Percentiles rank a stretch among this genome's conserved stretches.
phyloP scores from a whole-genome alignment of 2,329 filamentous ascomycete genomes.

The Colletotrichum viniferum region DNA sequence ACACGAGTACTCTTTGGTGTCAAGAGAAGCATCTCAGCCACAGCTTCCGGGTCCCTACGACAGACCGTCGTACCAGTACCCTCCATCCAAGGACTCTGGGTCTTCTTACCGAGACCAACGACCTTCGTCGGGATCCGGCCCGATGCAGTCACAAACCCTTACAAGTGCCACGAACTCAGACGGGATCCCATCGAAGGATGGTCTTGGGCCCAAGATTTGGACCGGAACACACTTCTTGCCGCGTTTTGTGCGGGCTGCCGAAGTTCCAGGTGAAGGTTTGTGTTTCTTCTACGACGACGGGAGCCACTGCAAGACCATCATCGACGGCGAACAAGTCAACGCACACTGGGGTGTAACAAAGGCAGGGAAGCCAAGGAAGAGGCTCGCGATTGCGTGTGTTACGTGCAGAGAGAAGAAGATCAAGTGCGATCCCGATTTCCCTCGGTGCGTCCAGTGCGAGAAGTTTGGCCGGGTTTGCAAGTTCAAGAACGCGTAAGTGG shows the following conservation, averaged over 20 bases:
- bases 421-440: slow-evolving; percentile 89
- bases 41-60: slow-evolving; percentile 37
- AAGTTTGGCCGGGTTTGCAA: slow-evolving; percentile 88
- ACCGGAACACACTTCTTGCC: slow-evolving; percentile 70
- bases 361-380: slow-evolving; percentile 89
- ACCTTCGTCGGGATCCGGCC: slow-evolving; percentile 23
- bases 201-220: slow-evolving; percentile 71
- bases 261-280: slow-evolving; percentile 77
- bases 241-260: slow-evolving; percentile 66
- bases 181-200: slow-evolving; percentile 58
- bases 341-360: slow-evolving; percentile 94
- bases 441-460: slow-evolving; percentile 88
- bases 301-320: slow-evolving; percentile 79
- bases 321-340: slow-evolving; percentile 87
- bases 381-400: slow-evolving; percentile 89
- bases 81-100: slow-evolving; percentile 37
- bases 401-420: slow-evolving; percentile 97
- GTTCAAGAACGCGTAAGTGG: slow-evolving; percentile 84
- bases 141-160: slow-evolving; percentile 31
- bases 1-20: slow-evolving; percentile 51
- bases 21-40: slow-evolving; percentile 38
- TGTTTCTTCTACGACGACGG: slow-evolving; percentile 90
- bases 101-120: slow-evolving; percentile 30
- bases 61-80: slow-evolving; percentile 39
- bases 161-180: slow-evolving; percentile 41